These are phyloP conservation scores for Polyporus tsugae DNA, from an alignment of 1,284 basidiomycete genomes.

Conservation along the genomic window DNA sequence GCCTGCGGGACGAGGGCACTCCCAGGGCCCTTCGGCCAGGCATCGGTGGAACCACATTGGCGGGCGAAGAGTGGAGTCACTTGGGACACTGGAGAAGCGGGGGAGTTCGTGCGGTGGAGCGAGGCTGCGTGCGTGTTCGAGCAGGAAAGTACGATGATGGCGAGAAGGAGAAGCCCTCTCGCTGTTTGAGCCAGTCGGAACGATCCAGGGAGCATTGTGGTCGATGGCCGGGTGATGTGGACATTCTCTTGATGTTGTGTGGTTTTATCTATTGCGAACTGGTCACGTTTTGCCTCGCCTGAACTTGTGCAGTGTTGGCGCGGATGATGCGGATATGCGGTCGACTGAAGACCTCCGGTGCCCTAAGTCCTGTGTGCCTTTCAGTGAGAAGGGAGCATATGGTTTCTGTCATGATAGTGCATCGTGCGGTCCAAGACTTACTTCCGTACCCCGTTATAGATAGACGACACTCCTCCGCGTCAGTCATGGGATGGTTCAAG, in stretches of 20 bases:
- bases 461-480: slow-evolving; percentile 1
- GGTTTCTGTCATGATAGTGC: slow-evolving; percentile 18
- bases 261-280: slow-evolving; percentile 5
- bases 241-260: slow-evolving; percentile 7
- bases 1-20: slow-evolving; percentile 49
- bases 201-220: slow-evolving; percentile 22
- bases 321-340: neutral
- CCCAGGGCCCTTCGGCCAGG: slow-evolving; percentile 60
- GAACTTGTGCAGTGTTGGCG: neutral
- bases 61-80: slow-evolving; percentile 23
- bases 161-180: slow-evolving; percentile 23
- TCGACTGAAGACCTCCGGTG: neutral
- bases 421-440: slow-evolving; percentile 1
- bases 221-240: neutral
- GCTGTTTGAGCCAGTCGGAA: slow-evolving; percentile 14
- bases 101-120: neutral
- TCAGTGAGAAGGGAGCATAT: slow-evolving; percentile 22
- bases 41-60: slow-evolving; percentile 39
- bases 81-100: slow-evolving; percentile 15
- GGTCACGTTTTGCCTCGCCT: slow-evolving; percentile 12
- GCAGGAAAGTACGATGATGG: slow-evolving; percentile 17
- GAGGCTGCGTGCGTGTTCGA: slow-evolving; percentile 12
- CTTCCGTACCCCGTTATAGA: slow-evolving; percentile 11
- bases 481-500: slow-evolving; percentile 23
- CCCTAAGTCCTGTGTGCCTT: neutral